phyloP scores from a whole-genome alignment of 1,139 yeast species.

The Pneumocystis murina region DNA sequence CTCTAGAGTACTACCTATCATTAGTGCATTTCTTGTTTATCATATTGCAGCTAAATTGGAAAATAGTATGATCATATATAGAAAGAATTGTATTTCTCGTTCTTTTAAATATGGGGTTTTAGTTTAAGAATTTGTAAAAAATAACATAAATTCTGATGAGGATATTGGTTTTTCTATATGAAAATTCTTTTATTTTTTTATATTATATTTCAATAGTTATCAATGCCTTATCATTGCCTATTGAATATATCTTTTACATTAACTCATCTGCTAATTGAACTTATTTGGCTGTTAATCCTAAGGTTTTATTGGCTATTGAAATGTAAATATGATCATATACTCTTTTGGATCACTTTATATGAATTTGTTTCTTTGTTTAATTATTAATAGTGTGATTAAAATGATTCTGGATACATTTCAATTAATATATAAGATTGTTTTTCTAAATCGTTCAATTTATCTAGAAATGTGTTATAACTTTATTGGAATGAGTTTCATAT shows the following conservation, averaged over 20 bases:
- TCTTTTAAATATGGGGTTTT: not conserved
- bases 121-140: not conserved
- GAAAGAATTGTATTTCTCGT: constrained; percentile 86
- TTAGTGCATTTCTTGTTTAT: constrained; percentile 61
- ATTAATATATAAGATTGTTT: not conserved
- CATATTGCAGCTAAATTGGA: constrained; percentile 66
- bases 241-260: constrained; percentile 58
- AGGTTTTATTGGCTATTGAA: constrained; percentile 42
- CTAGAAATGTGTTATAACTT: not conserved
- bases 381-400: not conserved
- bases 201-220: constrained; percentile 60
- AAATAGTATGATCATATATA: constrained; percentile 64
- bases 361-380: constrained; percentile 1
- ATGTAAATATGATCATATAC: constrained; percentile 46
- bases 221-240: constrained; percentile 58
- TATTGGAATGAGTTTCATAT: not conserved
- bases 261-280: constrained; percentile 84
- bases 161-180: not conserved
- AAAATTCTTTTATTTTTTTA: constrained; percentile 39
- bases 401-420: not conserved
- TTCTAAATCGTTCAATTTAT: not conserved
- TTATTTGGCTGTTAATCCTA: constrained; percentile 56
- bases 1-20: constrained; percentile 60
- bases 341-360: constrained; percentile 59
- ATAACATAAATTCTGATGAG: constrained; percentile 34